phyloP scores from a whole-genome alignment of 2,329 filamentous ascomycete genomes.

The Penicillium hesseltinei region DNA sequence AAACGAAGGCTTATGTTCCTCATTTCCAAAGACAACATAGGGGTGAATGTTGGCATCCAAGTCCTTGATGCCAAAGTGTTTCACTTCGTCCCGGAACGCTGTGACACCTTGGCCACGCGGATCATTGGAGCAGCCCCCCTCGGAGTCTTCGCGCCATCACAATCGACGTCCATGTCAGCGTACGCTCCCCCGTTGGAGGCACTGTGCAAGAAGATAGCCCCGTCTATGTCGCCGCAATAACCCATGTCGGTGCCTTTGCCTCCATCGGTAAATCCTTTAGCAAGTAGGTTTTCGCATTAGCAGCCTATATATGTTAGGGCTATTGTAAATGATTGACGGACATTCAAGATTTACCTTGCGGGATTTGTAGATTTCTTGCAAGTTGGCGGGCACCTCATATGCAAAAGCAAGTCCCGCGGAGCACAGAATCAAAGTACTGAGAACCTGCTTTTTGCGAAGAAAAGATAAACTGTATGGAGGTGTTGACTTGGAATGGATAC shows the following conservation, averaged over 20 bases:
- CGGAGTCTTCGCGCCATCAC: conserved; percentile 52
- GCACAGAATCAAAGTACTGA: background rate
- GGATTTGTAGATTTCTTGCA: conserved; percentile 20
- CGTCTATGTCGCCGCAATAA: conserved; percentile 52
- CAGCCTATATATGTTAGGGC: conserved; percentile 4
- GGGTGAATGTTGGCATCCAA: conserved; percentile 53
- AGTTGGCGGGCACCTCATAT: conserved; percentile 18
- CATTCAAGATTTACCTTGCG: conserved; percentile 14
- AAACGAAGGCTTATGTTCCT: conserved; percentile 30
- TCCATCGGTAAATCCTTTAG: conserved; percentile 10
- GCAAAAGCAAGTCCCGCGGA: conserved; percentile 7
- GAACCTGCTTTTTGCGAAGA: background rate
- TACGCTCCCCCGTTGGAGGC: conserved; percentile 31
- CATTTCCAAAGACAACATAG: conserved; percentile 57
- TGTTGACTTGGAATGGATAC: background rate
- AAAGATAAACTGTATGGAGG: background rate
- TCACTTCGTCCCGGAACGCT: conserved; percentile 46
- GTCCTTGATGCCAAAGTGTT: conserved; percentile 40
- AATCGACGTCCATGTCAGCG: conserved; percentile 60
- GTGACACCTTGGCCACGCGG: conserved; percentile 45
- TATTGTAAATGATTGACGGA: background rate
- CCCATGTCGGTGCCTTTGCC: conserved; percentile 9
- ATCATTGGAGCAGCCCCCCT: conserved; percentile 48
- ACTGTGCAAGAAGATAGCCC: conserved; percentile 52
- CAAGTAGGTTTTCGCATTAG: conserved; percentile 20